Evolutionary conservation across 225 moss, liverwort and hornwort species (phyloP).

Genomic region (Polytrichum formosum): DNA sequence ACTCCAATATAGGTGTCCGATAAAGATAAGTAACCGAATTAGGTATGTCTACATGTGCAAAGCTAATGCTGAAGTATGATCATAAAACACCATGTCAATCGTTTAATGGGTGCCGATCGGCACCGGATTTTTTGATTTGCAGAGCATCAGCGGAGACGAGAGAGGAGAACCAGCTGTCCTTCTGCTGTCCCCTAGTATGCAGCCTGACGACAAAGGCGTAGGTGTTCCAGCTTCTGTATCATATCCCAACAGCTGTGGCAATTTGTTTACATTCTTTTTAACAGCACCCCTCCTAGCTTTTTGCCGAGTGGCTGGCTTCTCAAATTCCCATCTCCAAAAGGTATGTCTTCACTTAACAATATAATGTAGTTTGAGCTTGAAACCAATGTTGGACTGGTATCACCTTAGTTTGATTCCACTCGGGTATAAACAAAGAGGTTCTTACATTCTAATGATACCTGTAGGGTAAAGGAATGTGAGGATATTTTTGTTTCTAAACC

Average conservation of each 20-base stretch:
- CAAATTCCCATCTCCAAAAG: constrained; percentile 54
- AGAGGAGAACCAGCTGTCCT: constrained; percentile 84
- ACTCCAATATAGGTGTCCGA: no score
- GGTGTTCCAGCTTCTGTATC: constrained; percentile 56
- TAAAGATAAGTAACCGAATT: no score
- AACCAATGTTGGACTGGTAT: neutral
- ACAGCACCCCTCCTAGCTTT: constrained; percentile 88
- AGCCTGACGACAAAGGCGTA: constrained; percentile 69
- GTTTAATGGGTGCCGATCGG: no score
- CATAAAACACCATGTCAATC: no score
- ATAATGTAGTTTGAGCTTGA: neutral
- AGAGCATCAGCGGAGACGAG: constrained; percentile 88
- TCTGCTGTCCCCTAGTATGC: constrained; percentile 72
- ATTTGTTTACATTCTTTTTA: constrained; percentile 84
- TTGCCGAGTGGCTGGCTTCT: constrained; percentile 73
- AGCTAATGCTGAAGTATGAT: no score
- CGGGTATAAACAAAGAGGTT: no score
- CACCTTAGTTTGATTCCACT: neutral
- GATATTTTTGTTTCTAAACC: no score
- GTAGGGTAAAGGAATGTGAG: constrained; percentile 1
- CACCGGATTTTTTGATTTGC: constrained; percentile 1
- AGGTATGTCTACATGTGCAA: no score
- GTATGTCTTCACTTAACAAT: constrained; percentile 22
- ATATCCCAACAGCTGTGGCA: constrained; percentile 68
- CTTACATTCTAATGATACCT: neutral